Evolutionary conservation across 768 basidiomycete species (phyloP), one percentile per base, ranked within the genome.

Genomic region (Russula vinacea): DNA sequence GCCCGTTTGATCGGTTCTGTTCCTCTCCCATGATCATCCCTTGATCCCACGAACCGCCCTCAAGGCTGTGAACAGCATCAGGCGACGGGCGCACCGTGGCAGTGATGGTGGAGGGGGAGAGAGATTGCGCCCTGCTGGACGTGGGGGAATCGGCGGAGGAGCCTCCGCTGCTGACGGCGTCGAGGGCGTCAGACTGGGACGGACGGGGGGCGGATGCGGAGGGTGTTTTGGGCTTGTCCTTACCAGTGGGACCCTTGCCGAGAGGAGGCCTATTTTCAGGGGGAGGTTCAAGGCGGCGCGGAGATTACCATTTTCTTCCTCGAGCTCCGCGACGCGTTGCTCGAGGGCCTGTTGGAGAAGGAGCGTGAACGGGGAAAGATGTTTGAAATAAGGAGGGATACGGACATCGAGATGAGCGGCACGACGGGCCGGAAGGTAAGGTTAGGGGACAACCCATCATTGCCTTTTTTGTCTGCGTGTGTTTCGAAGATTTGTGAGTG

Each of bases 171-270:
- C 66, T 61, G 59, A 60, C 64, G 56, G 64, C 60, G 26, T 71
- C 63, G 26, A 67, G 70, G 24, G 64, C 16, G 10, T n/a, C n/a
- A n/a, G 61, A 13, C 33, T 53, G 60, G 1, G 56, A 26, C 3
- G 68, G 35, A 6, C 69, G 44, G 40, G 70, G 2, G 14, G 61
- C 35, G 42, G 56, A 54, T 10, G 68, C 57, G 26, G 56, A n/a
- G 42, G 47, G 49, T 2, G 63, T 1, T 64, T 72, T 90, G 56
- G 88, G 86, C 71, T 85, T 92, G 73, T 93, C 91, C 74, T 92
- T 91, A 37, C 91, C 91, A 0, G 91, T 94, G 32, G 91, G 92
- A 53, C 91, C 91, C 76, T 86, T 91, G 51, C 91, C 92, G 56
- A 94, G 80, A 2, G 85, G 76, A 19, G 84, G 83, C 68, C 91